Conservation (phyloP, 2,329 filamentous ascomycete genomes). For the Trichophyton verrucosum region DNA sequence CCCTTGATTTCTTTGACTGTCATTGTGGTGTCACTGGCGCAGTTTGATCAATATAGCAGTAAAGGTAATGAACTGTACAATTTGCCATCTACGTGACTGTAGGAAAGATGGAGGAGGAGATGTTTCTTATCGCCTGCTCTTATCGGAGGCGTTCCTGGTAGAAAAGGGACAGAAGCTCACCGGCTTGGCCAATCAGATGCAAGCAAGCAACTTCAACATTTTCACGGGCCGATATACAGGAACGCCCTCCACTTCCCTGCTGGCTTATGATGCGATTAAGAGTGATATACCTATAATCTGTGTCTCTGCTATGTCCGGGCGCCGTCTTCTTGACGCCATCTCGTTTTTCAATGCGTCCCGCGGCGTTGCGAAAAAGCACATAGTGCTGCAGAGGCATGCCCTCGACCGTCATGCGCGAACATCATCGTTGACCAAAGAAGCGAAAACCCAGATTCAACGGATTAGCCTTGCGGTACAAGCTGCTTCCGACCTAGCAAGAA, state of each 20-base stretch:
- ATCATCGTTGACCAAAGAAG: slow-evolving; percentile 50
- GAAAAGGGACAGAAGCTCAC: neutral
- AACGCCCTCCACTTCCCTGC: neutral
- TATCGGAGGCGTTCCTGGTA: neutral
- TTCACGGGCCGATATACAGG: neutral
- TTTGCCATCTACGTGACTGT: neutral
- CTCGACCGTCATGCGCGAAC: slow-evolving; percentile 52
- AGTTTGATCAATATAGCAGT: neutral
- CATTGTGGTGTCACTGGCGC: neutral
- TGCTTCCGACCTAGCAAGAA: slow-evolving; percentile 45
- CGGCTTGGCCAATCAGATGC: neutral
- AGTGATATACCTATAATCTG: neutral
- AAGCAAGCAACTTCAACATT: neutral
- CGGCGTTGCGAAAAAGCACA: slow-evolving; percentile 52
- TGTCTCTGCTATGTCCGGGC: slow-evolving; percentile 37
- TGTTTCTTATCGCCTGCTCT: neutral
- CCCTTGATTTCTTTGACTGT: neutral
- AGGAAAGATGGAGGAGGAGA: neutral
- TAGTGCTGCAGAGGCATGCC: slow-evolving; percentile 47
- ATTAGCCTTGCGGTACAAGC: slow-evolving; percentile 50
- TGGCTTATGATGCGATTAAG: neutral
- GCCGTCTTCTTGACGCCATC: slow-evolving; percentile 58
- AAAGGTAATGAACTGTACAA: neutral
- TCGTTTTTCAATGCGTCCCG: slow-evolving; percentile 58
- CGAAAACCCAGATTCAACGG: slow-evolving; percentile 50